Evolutionary conservation across 441 rosid species (phyloP).

Genomic region (Brassica hybrid): DNA sequence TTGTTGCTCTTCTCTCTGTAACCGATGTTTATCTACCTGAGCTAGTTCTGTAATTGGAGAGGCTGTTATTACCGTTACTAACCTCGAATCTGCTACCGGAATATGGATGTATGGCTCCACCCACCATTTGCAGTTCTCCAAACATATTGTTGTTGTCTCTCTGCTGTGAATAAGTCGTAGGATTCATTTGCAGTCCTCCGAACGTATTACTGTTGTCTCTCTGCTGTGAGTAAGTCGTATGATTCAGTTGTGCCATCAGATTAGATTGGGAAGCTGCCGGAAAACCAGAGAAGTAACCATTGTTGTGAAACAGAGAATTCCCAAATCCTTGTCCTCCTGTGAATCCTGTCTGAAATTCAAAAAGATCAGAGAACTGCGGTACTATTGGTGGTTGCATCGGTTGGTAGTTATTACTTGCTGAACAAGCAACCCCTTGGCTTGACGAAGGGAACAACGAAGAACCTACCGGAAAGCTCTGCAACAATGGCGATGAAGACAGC

Average conservation of each 20-base stretch:
- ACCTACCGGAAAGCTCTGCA: slow-evolving; percentile 29
- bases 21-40: slow-evolving; percentile 30
- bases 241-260: slow-evolving; percentile 29
- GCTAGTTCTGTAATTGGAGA: slow-evolving; percentile 30
- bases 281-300: slow-evolving; percentile 36
- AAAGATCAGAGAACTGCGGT: slow-evolving; percentile 29
- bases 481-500: slow-evolving; percentile 8
- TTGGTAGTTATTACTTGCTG: slow-evolving; percentile 33
- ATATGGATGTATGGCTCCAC: slow-evolving; percentile 22
- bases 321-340: slow-evolving; percentile 28
- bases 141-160: slow-evolving; percentile 33
- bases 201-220: slow-evolving; percentile 30
- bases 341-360: slow-evolving; percentile 30
- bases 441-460: slow-evolving; percentile 29
- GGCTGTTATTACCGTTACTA: neutral
- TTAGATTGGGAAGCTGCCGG: slow-evolving; percentile 33
- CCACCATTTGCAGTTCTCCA: slow-evolving; percentile 23
- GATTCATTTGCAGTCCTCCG: slow-evolving; percentile 22
- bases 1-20: slow-evolving; percentile 9
- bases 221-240: slow-evolving; percentile 21
- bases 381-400: slow-evolving; percentile 21
- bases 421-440: slow-evolving; percentile 17
- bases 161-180: slow-evolving; percentile 19
- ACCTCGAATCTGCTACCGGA: slow-evolving; percentile 1
- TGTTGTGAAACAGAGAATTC: slow-evolving; percentile 27